Conservation (phyloP, 371 early-diverging fungal genomes). For the Amoeboradix gromovi region DNA sequence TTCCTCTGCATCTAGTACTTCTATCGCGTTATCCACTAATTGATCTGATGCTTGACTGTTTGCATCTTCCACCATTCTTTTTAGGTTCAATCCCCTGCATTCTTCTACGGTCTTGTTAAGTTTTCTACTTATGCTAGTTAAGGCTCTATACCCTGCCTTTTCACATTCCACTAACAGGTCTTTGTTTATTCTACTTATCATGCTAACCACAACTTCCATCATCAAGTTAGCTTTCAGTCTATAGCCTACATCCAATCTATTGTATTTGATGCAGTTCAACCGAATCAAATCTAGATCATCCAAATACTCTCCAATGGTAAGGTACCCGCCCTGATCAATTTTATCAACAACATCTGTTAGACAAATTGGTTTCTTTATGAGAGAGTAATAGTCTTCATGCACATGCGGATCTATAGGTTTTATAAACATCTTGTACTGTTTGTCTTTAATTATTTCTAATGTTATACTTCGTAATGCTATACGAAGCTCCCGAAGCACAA, state of each 20-base stretch:
- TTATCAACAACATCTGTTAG: neutral
- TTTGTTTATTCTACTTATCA: neutral
- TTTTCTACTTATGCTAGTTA: neutral
- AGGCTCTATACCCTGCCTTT: neutral
- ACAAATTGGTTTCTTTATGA: neutral
- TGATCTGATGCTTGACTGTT: too few relatives aligned
- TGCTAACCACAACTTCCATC: neutral
- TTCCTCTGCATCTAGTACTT: too few relatives aligned
- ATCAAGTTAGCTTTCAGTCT: neutral
- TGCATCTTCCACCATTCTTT: neutral
- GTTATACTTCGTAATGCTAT: constrained; percentile 17
- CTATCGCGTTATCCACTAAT: too few relatives aligned
- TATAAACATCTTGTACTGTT: constrained; percentile 14
- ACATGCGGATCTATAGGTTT: constrained; percentile 13
- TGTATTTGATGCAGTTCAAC: neutral
- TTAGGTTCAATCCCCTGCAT: neutral
- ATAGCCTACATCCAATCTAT: neutral
- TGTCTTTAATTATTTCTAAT: constrained; percentile 14
- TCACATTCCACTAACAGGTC: neutral
- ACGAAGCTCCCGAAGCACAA: constrained; percentile 17
- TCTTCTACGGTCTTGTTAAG: neutral
- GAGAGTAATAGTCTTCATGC: constrained; percentile 1
- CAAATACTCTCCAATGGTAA: neutral
- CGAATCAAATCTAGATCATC: neutral
- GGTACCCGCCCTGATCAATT: neutral